Percentiles rank a stretch among this genome's conserved stretches.
phyloP scores from a whole-genome alignment of 495 filamentous ascomycete genomes.

The Terfezia boudieri region DNA sequence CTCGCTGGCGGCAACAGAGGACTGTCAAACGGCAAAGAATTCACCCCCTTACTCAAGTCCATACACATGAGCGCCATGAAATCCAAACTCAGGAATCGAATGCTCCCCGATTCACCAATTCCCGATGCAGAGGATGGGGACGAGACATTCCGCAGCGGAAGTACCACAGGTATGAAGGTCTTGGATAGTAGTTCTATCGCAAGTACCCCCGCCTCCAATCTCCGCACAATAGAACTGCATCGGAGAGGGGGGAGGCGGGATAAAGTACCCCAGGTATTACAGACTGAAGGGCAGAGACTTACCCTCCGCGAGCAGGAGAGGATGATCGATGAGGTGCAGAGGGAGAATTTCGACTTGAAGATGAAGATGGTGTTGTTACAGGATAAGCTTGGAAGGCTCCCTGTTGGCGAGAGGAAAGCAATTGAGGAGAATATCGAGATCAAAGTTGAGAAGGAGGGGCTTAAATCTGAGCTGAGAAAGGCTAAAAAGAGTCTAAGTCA shows the following conservation, averaged over 20 bases:
- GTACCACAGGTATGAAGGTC: constrained; percentile 27
- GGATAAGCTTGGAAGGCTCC: constrained; percentile 50
- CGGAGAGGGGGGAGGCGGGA: constrained; percentile 28
- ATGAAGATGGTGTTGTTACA: constrained; percentile 65
- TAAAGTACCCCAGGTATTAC: constrained; percentile 33
- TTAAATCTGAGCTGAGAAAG: constrained; percentile 62
- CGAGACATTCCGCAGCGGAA: constrained; percentile 25
- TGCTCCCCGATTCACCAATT: constrained; percentile 23
- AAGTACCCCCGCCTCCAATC: constrained; percentile 52
- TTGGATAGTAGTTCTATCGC: constrained; percentile 42
- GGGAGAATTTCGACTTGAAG: constrained; percentile 65
- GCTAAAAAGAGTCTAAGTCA: constrained; percentile 57
- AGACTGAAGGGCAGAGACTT: constrained; percentile 62
- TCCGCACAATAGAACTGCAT: constrained; percentile 24
- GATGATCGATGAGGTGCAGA: constrained; percentile 81
- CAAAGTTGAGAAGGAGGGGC: constrained; percentile 68
- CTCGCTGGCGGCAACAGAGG: constrained; percentile 27
- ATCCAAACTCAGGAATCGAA: constrained; percentile 45
- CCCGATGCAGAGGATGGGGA: not conserved
- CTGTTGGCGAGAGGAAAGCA: constrained; percentile 41
- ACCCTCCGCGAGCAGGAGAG: constrained; percentile 87
- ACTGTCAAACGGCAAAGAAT: constrained; percentile 47
- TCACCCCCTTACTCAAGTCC: constrained; percentile 82
- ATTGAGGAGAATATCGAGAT: constrained; percentile 88
- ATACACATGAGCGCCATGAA: constrained; percentile 32